Percentiles rank a stretch among this genome's conserved stretches.
phyloP scores from a whole-genome alignment of 176 grass and related monocot species.

The Zoysia pacifica region DNA sequence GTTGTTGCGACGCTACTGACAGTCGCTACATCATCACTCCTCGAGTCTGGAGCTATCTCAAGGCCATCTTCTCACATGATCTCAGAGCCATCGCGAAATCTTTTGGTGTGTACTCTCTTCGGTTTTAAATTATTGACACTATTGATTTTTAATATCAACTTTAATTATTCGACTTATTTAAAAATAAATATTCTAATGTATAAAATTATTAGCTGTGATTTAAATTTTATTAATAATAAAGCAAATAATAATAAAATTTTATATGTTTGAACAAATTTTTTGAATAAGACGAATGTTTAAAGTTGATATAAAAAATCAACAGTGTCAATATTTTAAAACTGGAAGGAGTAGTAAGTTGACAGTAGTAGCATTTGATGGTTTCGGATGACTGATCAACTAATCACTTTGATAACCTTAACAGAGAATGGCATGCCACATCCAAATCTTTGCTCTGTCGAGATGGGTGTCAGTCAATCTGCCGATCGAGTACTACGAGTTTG shows the following conservation, averaged over 20 bases:
- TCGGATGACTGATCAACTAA: neutral
- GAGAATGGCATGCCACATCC: constrained; percentile 91
- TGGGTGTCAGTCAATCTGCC: constrained; percentile 77
- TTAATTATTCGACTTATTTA: no score
- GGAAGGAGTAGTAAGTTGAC: no score
- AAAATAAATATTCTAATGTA: no score
- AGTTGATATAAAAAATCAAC: no score
- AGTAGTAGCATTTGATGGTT: neutral
- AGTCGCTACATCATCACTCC: constrained; percentile 66
- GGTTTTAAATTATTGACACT: neutral
- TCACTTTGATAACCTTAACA: constrained; percentile 37
- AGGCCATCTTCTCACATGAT: constrained; percentile 64
- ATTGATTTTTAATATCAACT: no score
- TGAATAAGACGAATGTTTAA: no score
- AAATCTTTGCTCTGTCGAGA: constrained; percentile 84
- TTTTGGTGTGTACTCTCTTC: constrained; percentile 49
- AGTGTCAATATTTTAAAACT: no score
- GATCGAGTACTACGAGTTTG: constrained; percentile 89
- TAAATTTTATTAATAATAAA: no score
- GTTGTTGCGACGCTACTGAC: constrained; percentile 57
- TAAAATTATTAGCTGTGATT: no score
- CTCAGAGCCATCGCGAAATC: constrained; percentile 83
- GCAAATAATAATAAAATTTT: no score
- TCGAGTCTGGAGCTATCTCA: constrained; percentile 68
- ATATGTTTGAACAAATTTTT: no score